Base-by-base conservation (phyloP, 495 filamentous ascomycete species). In the Haplographium delicatum region DNA sequence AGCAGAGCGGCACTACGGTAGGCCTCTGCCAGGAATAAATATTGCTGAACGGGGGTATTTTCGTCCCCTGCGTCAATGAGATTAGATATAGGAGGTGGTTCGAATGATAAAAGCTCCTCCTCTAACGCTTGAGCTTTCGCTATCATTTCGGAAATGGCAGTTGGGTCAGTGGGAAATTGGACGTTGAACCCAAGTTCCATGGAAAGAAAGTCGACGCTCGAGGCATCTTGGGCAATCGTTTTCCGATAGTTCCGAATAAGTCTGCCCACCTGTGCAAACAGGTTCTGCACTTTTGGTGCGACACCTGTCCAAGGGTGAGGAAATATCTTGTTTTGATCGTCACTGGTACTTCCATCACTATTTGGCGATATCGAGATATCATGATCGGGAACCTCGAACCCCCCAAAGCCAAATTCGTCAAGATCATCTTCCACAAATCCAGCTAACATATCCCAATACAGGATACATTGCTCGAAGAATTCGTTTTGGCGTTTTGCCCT, bases 381-480 rank as follows among this genome's bases (percentile, higher is more conserved):
- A 13, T 11, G 0, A 4, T 18, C 34, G 2, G 3, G 4, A 1
- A 18, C 16, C 0, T 44, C 46, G 23, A 51, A 30, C 4, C 44
- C 46, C 13, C 33, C 31, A 44, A 55, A 48, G 1, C 47, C 50
- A 45, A 59, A 48, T 16, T 52, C 57, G 39, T 65, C 57, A 1
- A 71, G 57, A 31, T 71, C 68, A 42, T 80, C 75, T 19, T 73
- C 66, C 9, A 81, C 75, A 47, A 74, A 81, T 0, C 74, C 76
- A 4, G 78, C 72, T 20, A 79, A 67, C 77, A 81, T 81, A 44
- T 81, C 77, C 77, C 77, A 81, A 51, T 81, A 81, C 11, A 81
- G 63, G 1, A 81, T 64, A 30, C 75, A 71, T 57, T 81, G 76
- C 54, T 78, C 72, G 58, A 81, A 81, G 53, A 81, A 81, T 38